Conservation (phyloP, 352 stramenopile genomes). For the Chrysophaeum taylorii region DNA sequence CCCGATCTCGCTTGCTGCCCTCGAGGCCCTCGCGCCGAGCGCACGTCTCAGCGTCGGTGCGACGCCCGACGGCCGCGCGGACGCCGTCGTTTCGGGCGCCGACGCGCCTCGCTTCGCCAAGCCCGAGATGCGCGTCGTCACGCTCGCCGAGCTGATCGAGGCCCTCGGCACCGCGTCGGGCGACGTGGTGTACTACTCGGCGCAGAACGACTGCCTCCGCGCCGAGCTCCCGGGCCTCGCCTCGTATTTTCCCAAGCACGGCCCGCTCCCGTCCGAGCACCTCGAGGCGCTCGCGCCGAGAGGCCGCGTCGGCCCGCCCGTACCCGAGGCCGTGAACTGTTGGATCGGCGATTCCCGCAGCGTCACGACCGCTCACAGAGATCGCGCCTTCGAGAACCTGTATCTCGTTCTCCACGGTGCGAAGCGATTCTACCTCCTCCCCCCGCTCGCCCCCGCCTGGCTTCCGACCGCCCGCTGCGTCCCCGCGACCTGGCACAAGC, state of each 20-base stretch:
- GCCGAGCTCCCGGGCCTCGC: not conserved
- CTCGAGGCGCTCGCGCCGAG: not conserved
- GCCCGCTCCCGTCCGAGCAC: not conserved
- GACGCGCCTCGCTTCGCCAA: not conserved
- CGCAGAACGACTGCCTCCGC: not conserved
- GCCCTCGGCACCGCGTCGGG: not conserved
- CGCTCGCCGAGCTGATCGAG: not conserved
- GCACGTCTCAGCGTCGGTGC: not conserved
- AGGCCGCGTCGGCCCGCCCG: not conserved
- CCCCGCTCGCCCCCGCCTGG: constrained; percentile 49
- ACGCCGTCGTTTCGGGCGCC: not conserved
- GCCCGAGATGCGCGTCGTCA: not conserved
- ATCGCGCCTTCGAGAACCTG: constrained; percentile 53
- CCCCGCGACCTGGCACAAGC: constrained; percentile 6
- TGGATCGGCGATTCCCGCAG: not conserved
- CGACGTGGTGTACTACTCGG: not conserved
- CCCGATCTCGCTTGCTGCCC: not conserved
- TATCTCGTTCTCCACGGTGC: constrained; percentile 68
- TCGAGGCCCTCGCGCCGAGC: not conserved
- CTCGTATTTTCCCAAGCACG: not conserved
- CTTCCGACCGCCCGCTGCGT: constrained; percentile 66
- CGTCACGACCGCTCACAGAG: not conserved
- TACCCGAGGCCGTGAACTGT: not conserved
- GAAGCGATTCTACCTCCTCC: constrained; percentile 74
- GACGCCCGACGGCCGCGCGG: constrained; percentile 10